These are phyloP conservation scores for Syzygium aqueum DNA, from an alignment of 345 rosid species.

Conservation along the genomic window DNA sequence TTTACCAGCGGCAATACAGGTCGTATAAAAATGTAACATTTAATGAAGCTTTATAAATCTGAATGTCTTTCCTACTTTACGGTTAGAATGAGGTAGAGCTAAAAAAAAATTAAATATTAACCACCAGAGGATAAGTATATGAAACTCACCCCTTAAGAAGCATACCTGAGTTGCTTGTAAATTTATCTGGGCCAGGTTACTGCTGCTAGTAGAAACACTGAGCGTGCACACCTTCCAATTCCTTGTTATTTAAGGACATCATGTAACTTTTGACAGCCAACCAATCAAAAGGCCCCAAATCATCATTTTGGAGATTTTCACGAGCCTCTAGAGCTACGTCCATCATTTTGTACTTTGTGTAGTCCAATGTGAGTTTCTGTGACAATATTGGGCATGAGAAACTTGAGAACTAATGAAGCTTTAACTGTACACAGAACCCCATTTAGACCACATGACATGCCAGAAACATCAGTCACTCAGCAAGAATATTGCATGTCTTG, in stretches of 20 bases:
- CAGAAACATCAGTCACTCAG: not conserved
- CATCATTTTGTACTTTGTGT: not conserved
- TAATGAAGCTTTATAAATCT: not conserved
- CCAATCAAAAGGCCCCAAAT: not conserved
- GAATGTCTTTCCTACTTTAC: not conserved
- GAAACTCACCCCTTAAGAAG: not conserved
- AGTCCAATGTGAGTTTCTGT: not conserved
- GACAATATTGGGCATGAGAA: not conserved
- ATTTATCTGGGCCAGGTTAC: not conserved
- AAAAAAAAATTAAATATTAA: not conserved
- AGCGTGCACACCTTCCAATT: not conserved
- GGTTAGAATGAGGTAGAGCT: not conserved
- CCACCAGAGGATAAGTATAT: not conserved
- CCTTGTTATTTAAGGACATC: not conserved
- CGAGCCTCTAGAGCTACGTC: not conserved
- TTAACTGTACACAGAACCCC: not conserved
- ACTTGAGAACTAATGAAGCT: not conserved
- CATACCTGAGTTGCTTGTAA: not conserved
- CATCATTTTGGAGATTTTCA: not conserved
- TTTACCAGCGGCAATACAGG: not conserved
- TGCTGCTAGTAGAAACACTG: not conserved
- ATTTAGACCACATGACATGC: not conserved
- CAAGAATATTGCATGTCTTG: not conserved
- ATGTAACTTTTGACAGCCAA: not conserved
- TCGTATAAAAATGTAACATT: not conserved